A percentile compares a stretch with the other conserved stretches of the same genome.
These are phyloP conservation scores for Ogataea hybrid DNA, from an alignment of 1,139 yeast genomes.

Conservation along the genomic window DNA sequence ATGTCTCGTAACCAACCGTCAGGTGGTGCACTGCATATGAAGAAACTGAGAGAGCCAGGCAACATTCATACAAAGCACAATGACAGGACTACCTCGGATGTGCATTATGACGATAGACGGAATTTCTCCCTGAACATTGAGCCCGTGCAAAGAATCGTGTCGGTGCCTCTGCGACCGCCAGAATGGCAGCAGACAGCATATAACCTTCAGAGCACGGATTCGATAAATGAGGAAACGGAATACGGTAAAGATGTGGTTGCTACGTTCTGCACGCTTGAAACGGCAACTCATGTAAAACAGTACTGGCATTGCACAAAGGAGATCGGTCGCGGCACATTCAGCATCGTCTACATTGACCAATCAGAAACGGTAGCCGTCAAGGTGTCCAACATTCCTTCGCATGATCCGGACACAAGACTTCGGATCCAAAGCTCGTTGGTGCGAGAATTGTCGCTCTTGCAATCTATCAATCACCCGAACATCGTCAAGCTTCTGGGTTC, in stretches of 20 bases:
- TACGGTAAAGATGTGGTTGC: constrained; percentile 6
- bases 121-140: constrained; percentile 18
- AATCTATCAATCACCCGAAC: constrained; percentile 41
- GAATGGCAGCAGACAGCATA: constrained; percentile 14
- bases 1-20: neutral
- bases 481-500: constrained; percentile 41
- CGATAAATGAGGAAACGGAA: constrained; percentile 13
- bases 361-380: constrained; percentile 38
- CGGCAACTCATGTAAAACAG: constrained; percentile 19
- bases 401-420: constrained; percentile 38
- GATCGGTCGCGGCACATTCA: constrained; percentile 58
- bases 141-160: constrained; percentile 29
- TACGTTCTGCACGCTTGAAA: constrained; percentile 23
- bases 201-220: constrained; percentile 10
- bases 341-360: constrained; percentile 41
- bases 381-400: constrained; percentile 34
- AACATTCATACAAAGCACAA: neutral
- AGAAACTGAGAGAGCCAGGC: constrained; percentile 10
- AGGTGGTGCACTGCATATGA: constrained; percentile 6
- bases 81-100: constrained; percentile 6
- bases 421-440: constrained; percentile 66
- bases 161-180: constrained; percentile 26
- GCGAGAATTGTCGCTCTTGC: constrained; percentile 72
- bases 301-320: constrained; percentile 37
- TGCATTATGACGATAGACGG: constrained; percentile 7